Evolutionary conservation across 768 basidiomycete genomes (phyloP).

Genomic region (Trametes coccinea): DNA sequence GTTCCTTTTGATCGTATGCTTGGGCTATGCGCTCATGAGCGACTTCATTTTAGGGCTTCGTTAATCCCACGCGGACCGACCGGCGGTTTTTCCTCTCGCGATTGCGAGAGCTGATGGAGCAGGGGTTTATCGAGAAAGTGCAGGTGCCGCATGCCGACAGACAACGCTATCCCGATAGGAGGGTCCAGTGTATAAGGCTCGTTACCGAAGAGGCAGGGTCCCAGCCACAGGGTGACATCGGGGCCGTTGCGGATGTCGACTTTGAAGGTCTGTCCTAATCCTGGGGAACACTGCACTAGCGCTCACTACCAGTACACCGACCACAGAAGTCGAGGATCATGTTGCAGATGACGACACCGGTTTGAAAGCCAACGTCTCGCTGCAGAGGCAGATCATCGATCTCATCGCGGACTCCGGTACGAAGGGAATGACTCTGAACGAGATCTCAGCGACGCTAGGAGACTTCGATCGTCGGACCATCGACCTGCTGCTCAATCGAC

Average conservation of each 20-base stretch:
- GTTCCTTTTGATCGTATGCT: conserved; percentile 26
- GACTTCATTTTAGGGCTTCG: conserved; percentile 59
- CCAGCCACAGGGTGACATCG: conserved; percentile 3
- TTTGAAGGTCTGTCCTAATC: conserved; percentile 12
- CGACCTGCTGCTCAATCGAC: conserved; percentile 74
- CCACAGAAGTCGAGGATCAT: conserved; percentile 28
- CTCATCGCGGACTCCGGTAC: conserved; percentile 68
- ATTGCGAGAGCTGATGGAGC: conserved; percentile 69
- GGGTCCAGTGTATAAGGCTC: conserved; percentile 69
- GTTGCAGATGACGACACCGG: conserved; percentile 5
- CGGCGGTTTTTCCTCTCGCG: conserved; percentile 82
- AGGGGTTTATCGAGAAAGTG: conserved; percentile 75
- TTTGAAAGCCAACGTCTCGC: conserved; percentile 59
- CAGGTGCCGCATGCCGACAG: conserved; percentile 61
- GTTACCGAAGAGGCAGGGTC: conserved; percentile 40
- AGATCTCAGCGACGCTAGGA: conserved; percentile 59
- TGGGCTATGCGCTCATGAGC: background rate
- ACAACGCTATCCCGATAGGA: conserved; percentile 40
- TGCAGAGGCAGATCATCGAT: conserved; percentile 81
- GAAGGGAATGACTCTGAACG: conserved; percentile 71
- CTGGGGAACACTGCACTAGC: background rate
- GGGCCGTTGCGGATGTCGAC: conserved; percentile 4
- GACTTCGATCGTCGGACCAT: conserved; percentile 80
- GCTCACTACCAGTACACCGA: background rate
- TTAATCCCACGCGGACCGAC: conserved; percentile 71